Conservation (phyloP, 441 rosid species). For the Corymbia calophylla region DNA sequence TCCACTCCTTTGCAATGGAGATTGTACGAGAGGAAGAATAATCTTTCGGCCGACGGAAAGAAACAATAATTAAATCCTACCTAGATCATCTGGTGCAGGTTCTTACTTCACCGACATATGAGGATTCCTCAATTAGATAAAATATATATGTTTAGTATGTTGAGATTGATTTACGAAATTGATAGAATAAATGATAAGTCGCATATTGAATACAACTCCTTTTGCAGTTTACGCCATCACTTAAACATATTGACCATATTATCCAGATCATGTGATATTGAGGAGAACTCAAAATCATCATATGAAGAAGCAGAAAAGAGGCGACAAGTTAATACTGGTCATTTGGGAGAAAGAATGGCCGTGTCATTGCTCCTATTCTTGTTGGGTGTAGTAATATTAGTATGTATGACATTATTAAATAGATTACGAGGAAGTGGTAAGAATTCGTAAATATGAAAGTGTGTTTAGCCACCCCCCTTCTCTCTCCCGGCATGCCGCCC, state of each 20-base stretch:
- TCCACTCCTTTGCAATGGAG: background rate
- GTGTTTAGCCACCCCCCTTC: background rate
- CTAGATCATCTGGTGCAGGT: background rate
- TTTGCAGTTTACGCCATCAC: background rate
- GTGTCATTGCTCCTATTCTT: no score
- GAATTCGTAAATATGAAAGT: no score
- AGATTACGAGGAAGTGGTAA: background rate
- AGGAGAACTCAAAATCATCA: background rate
- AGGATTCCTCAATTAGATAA: background rate
- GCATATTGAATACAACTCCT: background rate
- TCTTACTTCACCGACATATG: background rate
- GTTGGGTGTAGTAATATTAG: background rate
- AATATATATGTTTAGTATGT: background rate
- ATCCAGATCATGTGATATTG: background rate
- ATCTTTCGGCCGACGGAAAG: background rate
- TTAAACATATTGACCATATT: background rate
- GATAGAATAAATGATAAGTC: background rate
- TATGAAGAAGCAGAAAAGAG: background rate
- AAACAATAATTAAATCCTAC: background rate
- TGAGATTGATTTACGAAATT: background rate
- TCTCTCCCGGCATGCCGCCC: background rate
- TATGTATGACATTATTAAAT: background rate
- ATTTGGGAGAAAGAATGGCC: background rate
- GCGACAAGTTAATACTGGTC: no score
- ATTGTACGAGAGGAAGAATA: background rate